These are phyloP conservation scores for Cryptococcus sp. DNA, from an alignment of 1,284 basidiomycete species.

Conservation along the genomic window DNA sequence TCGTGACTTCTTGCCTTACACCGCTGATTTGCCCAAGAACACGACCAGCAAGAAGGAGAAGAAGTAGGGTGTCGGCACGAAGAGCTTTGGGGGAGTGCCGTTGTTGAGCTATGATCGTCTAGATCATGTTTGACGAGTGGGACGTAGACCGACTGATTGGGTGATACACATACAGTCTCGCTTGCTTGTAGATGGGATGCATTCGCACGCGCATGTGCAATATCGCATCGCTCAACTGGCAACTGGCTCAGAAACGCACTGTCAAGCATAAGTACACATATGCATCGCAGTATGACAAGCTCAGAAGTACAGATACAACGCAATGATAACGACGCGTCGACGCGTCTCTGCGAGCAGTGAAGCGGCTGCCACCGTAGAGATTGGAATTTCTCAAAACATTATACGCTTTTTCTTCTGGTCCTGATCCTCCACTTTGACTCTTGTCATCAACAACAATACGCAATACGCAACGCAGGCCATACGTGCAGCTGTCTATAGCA, in stretches of 20 bases:
- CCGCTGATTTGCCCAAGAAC: constrained; percentile 48
- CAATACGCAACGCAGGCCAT: too few relatives aligned
- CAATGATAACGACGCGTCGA: constrained; percentile 12
- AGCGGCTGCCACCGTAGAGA: too few relatives aligned
- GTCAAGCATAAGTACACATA: background rate
- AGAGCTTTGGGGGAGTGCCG: background rate
- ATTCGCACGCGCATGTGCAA: too few relatives aligned
- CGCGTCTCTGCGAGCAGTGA: constrained; percentile 1
- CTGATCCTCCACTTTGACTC: background rate
- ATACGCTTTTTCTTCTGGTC: background rate
- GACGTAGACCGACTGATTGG: too few relatives aligned
- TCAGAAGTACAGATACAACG: background rate
- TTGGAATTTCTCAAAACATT: background rate
- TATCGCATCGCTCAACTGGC: too few relatives aligned
- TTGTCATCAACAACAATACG: background rate
- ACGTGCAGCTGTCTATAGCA: too few relatives aligned
- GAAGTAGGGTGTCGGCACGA: constrained; percentile 10
- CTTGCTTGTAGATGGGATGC: too few relatives aligned
- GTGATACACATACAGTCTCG: too few relatives aligned
- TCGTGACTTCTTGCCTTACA: constrained; percentile 83
- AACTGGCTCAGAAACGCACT: too few relatives aligned
- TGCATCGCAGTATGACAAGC: background rate
- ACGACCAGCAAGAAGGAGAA: constrained; percentile 45
- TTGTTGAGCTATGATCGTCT: background rate
- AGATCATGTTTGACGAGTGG: too few relatives aligned